A percentile compares a stretch with the other conserved stretches of the same genome.
Conservation (phyloP, 768 basidiomycete genomes). For the Tylopilus sp. region DNA sequence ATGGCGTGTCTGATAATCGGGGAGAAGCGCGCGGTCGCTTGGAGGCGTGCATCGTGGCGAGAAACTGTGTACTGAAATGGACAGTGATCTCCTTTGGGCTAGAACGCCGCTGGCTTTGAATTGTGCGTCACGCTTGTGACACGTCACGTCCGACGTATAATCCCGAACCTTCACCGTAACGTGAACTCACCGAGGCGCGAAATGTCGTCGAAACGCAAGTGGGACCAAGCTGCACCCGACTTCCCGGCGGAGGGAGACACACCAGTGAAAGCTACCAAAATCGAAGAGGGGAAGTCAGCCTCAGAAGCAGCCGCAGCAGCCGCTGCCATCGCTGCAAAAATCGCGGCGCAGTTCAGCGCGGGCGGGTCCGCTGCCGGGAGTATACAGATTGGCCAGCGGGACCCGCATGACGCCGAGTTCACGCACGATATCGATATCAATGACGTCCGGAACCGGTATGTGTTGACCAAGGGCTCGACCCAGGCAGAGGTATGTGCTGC, state of each 20-base stretch:
- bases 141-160: neutral
- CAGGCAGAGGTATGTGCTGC: conserved; percentile 72
- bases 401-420: conserved; percentile 76
- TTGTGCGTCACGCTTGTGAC: conserved; percentile 17
- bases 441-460: conserved; percentile 90
- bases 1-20: conserved; percentile 31
- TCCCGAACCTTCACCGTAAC: neutral
- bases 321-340: conserved; percentile 91
- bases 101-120: conserved; percentile 21
- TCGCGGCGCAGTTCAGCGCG: conserved; percentile 79
- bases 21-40: conserved; percentile 33
- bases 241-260: conserved; percentile 36
- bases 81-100: neutral
- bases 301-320: conserved; percentile 67
- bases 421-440: conserved; percentile 95
- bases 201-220: conserved; percentile 75
- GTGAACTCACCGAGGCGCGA: neutral
- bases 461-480: conserved; percentile 90
- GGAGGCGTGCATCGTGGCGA: conserved; percentile 28
- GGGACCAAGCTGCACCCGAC: conserved; percentile 66
- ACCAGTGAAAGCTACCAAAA: conserved; percentile 44
- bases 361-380: conserved; percentile 36
- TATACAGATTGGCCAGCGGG: conserved; percentile 48
- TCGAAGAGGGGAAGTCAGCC: conserved; percentile 49
- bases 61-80: no score